Percentiles rank a stretch among this genome's conserved stretches.
Evolutionary conservation across 140 eudicot species (phyloP).

Genomic region (Ambrosia hybrid): DNA sequence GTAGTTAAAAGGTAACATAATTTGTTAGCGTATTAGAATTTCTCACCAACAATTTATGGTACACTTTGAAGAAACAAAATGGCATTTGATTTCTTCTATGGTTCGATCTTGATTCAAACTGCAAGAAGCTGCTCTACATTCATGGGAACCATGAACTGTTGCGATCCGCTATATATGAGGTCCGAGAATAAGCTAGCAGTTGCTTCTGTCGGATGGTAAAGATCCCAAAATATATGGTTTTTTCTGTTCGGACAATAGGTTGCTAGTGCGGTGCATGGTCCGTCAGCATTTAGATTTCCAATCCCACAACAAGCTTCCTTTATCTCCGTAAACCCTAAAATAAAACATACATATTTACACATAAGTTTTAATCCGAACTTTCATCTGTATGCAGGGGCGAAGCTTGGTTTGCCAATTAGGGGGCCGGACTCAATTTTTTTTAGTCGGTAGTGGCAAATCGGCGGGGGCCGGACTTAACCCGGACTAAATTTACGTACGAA

Average conservation of each 20-base stretch:
- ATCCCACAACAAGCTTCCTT: slow-evolving; percentile 84
- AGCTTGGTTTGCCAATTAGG: too few species aligned
- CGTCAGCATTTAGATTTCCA: slow-evolving; percentile 64
- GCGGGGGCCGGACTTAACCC: too few species aligned
- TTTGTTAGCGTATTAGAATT: too few species aligned
- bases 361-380: background rate
- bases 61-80: too few species aligned
- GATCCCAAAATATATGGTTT: slow-evolving; percentile 78
- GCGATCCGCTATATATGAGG: slow-evolving; percentile 39
- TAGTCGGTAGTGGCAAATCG: too few species aligned
- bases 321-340: slow-evolving; percentile 66
- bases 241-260: slow-evolving; percentile 50
- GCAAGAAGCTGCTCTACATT: slow-evolving; percentile 59
- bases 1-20: too few species aligned
- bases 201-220: slow-evolving; percentile 71
- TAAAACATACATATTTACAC: background rate
- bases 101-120: slow-evolving; percentile 11
- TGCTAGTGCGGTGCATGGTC: slow-evolving; percentile 63
- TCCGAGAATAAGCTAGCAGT: slow-evolving; percentile 49
- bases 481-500: too few species aligned
- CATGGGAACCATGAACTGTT: slow-evolving; percentile 44
- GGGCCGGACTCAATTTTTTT: too few species aligned
- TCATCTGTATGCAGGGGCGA: background rate
- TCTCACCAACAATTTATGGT: too few species aligned
- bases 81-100: too few species aligned